These are phyloP conservation scores for Ophiocordyceps sinensis DNA, from an alignment of 2,329 filamentous ascomycete genomes.

Conservation along the genomic window DNA sequence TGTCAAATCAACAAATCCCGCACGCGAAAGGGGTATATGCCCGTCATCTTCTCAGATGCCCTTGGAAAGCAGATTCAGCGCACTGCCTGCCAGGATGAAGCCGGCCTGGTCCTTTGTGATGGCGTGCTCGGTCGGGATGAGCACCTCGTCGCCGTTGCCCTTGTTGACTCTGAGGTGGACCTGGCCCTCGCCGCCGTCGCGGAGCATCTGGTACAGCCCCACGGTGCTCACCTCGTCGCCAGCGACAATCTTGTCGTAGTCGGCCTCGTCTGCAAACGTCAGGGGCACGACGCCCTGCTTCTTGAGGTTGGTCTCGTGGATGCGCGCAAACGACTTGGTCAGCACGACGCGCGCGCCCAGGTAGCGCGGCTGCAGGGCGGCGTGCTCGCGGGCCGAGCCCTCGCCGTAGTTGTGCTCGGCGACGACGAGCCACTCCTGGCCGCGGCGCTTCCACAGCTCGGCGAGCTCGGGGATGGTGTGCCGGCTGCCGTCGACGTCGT, in stretches of 20 bases:
- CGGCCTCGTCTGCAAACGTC: slow-evolving; percentile 75
- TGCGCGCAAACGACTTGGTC: slow-evolving; percentile 76
- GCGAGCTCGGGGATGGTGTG: slow-evolving; percentile 80
- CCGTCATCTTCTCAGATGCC: slow-evolving; percentile 10
- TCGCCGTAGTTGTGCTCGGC: slow-evolving; percentile 97
- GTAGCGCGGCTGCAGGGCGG: slow-evolving; percentile 80
- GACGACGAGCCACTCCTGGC: slow-evolving; percentile 78
- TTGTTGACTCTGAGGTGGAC: slow-evolving; percentile 56
- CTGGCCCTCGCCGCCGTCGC: slow-evolving; percentile 61
- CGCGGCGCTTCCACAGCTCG: slow-evolving; percentile 62
- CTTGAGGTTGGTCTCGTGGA: slow-evolving; percentile 93
- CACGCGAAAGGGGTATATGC: neutral
- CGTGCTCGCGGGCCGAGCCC: slow-evolving; percentile 78
- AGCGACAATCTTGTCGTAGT: slow-evolving; percentile 73
- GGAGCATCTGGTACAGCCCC: slow-evolving; percentile 70
- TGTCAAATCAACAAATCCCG: neutral
- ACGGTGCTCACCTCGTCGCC: slow-evolving; percentile 74
- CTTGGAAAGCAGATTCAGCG: slow-evolving; percentile 77
- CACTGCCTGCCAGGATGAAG: slow-evolving; percentile 88
- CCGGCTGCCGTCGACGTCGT: slow-evolving; percentile 64
- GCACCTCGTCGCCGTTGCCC: slow-evolving; percentile 45
- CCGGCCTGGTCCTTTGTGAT: slow-evolving; percentile 80
- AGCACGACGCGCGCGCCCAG: slow-evolving; percentile 75
- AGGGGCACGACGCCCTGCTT: slow-evolving; percentile 94
- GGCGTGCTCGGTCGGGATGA: slow-evolving; percentile 71